Percentiles rank a stretch among this genome's conserved stretches.
phyloP scores from a whole-genome alignment of 805 yeast genomes.

The Schwanniomyces vanrijiae region DNA sequence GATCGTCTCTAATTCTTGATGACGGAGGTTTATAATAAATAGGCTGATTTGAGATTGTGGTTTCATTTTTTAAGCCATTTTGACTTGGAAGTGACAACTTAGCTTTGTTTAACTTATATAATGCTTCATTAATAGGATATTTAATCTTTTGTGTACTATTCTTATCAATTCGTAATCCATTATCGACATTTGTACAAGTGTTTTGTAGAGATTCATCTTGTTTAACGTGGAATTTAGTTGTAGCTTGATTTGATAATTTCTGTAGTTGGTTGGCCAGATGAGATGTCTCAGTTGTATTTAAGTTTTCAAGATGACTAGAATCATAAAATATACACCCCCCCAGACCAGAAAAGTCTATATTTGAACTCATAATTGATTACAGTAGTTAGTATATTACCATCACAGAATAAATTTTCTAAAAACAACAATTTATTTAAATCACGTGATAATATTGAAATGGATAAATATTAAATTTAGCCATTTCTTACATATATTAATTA shows the following conservation, averaged over 20 bases:
- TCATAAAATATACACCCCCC: not conserved
- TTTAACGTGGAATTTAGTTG: not conserved
- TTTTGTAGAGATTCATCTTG: not conserved
- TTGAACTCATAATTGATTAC: not conserved
- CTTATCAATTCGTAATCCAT: not conserved
- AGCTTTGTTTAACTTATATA: conserved; percentile 10
- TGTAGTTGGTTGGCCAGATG: not conserved
- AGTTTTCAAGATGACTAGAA: not conserved
- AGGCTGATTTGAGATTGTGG: conserved; percentile 12
- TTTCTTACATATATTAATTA: not conserved
- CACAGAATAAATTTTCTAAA: not conserved
- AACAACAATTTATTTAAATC: not conserved
- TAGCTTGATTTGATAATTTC: not conserved
- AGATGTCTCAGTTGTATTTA: not conserved
- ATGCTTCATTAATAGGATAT: conserved; percentile 7
- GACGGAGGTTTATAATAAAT: conserved; percentile 34
- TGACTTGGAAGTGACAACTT: conserved; percentile 3
- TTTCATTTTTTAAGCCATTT: not conserved
- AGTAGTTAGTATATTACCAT: not conserved
- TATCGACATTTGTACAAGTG: not conserved
- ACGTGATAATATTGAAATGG: not conserved
- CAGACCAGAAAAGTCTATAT: not conserved
- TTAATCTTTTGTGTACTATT: not conserved
- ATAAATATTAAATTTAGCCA: no score
- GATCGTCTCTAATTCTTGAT: conserved; percentile 20